phyloP scores from a whole-genome alignment of 1,284 basidiomycete genomes.

The Ceratobasidium papillatum region DNA sequence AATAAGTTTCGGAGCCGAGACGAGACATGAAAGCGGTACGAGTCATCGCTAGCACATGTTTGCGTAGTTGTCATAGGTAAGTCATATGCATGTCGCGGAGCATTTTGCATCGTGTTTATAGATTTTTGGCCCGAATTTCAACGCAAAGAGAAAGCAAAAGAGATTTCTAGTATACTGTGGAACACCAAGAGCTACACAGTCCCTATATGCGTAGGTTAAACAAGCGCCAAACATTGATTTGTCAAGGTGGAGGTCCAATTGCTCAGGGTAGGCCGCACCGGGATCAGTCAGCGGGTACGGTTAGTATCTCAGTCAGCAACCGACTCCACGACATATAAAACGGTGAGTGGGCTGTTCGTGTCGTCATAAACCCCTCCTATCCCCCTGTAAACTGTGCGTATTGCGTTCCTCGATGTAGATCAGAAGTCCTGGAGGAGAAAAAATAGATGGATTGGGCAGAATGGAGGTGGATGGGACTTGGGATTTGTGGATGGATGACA shows the following conservation, averaged over 20 bases:
- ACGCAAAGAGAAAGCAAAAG: too few species aligned
- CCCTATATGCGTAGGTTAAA: conserved; percentile 13
- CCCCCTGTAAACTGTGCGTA: conserved; percentile 34
- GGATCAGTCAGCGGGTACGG: conserved; percentile 19
- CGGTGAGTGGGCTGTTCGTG: conserved; percentile 19
- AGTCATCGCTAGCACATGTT: background rate
- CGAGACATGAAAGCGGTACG: background rate
- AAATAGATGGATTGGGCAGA: background rate
- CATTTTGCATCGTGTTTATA: too few species aligned
- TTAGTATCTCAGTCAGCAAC: conserved; percentile 32
- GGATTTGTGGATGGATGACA: conserved; percentile 40
- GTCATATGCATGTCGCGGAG: too few species aligned
- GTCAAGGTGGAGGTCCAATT: conserved; percentile 31
- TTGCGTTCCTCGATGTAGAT: background rate
- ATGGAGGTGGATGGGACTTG: conserved; percentile 14
- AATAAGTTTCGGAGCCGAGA: background rate
- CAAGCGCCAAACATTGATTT: background rate
- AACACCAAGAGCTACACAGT: background rate
- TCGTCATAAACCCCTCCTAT: conserved; percentile 8
- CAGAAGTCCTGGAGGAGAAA: background rate
- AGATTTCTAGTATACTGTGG: background rate
- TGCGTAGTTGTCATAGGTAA: too few species aligned
- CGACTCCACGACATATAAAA: conserved; percentile 28
- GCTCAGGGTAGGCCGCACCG: conserved; percentile 16
- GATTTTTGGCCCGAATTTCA: too few species aligned